Conservation (phyloP, 2,329 filamentous ascomycete genomes). For the Aspergillus hiratsukae region DNA sequence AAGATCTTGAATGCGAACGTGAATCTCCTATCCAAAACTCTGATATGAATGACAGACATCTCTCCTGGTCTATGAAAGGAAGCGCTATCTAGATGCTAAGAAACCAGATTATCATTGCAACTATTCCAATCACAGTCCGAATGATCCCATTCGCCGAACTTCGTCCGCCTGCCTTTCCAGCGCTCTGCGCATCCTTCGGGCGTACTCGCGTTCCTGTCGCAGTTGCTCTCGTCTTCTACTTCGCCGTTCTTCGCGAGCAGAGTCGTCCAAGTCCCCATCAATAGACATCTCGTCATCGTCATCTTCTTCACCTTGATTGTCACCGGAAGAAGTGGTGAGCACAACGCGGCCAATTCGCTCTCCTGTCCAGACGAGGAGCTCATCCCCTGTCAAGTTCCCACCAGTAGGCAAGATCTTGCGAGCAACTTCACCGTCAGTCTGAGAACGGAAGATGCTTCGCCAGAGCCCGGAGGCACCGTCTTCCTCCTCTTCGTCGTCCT, state of each 20-base stretch:
- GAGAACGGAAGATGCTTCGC: slow-evolving; percentile 51
- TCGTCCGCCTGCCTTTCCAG: slow-evolving; percentile 76
- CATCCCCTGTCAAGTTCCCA: slow-evolving; percentile 49
- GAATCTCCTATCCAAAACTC: background rate
- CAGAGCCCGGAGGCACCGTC: slow-evolving; percentile 53
- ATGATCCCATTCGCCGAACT: slow-evolving; percentile 61
- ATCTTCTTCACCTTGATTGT: slow-evolving; percentile 33
- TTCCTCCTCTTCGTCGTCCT: slow-evolving; percentile 16
- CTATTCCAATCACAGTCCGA: slow-evolving; percentile 11
- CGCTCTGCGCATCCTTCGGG: slow-evolving; percentile 67
- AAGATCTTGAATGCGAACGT: background rate
- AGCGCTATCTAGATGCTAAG: background rate
- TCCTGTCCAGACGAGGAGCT: slow-evolving; percentile 82
- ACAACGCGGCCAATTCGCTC: slow-evolving; percentile 71
- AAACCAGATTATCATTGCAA: background rate
- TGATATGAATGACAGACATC: background rate
- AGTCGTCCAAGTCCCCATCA: slow-evolving; percentile 25
- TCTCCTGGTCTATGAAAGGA: background rate
- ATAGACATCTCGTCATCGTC: slow-evolving; percentile 31
- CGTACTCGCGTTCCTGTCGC: slow-evolving; percentile 52
- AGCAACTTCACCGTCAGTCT: slow-evolving; percentile 63
- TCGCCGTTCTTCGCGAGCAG: slow-evolving; percentile 26
- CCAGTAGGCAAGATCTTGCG: slow-evolving; percentile 70
- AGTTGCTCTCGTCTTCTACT: slow-evolving; percentile 29
- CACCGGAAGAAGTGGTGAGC: slow-evolving; percentile 48